These are phyloP conservation scores for Russula foetens DNA, from an alignment of 768 basidiomycete genomes.

Conservation along the genomic window DNA sequence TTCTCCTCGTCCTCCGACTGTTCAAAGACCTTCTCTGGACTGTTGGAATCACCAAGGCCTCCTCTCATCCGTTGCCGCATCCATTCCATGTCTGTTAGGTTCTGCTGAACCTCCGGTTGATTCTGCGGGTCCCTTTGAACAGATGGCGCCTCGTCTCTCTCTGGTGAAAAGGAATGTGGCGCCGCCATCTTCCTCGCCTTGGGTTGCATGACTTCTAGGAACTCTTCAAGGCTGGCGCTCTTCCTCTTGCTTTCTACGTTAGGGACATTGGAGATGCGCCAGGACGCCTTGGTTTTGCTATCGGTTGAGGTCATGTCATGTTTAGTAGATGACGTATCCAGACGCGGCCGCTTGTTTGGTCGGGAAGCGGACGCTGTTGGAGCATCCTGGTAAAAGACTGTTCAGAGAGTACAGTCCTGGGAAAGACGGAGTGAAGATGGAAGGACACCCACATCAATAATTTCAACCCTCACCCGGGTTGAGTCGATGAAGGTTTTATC, in stretches of 20 bases:
- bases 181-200: slow-evolving; percentile 43
- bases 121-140: not conserved
- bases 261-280: not conserved
- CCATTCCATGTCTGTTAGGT: slow-evolving; percentile 68
- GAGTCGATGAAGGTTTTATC: slow-evolving; percentile 79
- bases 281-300: slow-evolving; percentile 3
- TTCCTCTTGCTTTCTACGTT: slow-evolving; percentile 20
- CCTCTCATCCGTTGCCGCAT: slow-evolving; percentile 55
- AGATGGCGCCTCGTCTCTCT: slow-evolving; percentile 16
- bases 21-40: slow-evolving; percentile 44
- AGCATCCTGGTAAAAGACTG: slow-evolving; percentile 39
- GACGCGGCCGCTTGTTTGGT: slow-evolving; percentile 61
- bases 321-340: slow-evolving; percentile 29
- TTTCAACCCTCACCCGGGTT: slow-evolving; percentile 60
- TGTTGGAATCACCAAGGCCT: slow-evolving; percentile 30
- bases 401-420: not conserved
- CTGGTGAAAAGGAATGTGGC: slow-evolving; percentile 38
- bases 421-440: not conserved
- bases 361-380: slow-evolving; percentile 61
- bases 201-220: slow-evolving; percentile 68
- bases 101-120: slow-evolving; percentile 26
- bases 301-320: slow-evolving; percentile 19
- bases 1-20: slow-evolving; percentile 51
- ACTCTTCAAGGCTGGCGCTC: slow-evolving; percentile 47
- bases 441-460: slow-evolving; percentile 59